phyloP scores from a whole-genome alignment of 768 basidiomycete genomes.

The Paxillus ammoniavirescens region DNA sequence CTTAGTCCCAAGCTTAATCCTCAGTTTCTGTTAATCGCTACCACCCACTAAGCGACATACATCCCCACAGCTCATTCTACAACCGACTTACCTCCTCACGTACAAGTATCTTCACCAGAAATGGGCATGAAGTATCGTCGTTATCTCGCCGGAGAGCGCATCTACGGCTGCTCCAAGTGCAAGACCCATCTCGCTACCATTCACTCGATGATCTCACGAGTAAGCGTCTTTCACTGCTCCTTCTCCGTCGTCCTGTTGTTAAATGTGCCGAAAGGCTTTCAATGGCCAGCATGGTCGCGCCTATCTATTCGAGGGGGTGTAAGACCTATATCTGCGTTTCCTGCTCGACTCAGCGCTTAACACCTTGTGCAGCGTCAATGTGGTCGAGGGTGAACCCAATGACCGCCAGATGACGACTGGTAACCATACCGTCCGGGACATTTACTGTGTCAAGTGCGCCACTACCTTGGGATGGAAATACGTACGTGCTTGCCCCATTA shows the following conservation, averaged over 20 bases:
- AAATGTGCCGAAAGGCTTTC: conserved; percentile 66
- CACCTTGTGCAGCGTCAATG: conserved; percentile 68
- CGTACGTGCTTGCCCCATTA: conserved; percentile 39
- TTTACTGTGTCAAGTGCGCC: conserved; percentile 89
- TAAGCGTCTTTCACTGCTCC: conserved; percentile 34
- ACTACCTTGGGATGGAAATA: conserved; percentile 97
- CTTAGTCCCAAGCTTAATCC: not conserved
- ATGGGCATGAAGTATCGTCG: conserved; percentile 93
- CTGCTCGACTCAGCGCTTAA: conserved; percentile 11
- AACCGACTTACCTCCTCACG: not conserved
- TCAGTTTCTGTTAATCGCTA: not conserved
- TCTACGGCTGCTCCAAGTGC: conserved; percentile 86
- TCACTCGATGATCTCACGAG: conserved; percentile 87
- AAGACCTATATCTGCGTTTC: conserved; percentile 36
- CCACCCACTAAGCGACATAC: conserved; percentile 2
- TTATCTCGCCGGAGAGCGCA: conserved; percentile 80
- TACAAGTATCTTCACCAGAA: conserved; percentile 9
- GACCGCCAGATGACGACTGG: conserved; percentile 98
- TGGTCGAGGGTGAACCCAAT: conserved; percentile 83
- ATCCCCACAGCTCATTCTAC: not conserved
- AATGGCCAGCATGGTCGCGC: conserved; percentile 96
- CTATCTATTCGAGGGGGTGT: conserved; percentile 94
- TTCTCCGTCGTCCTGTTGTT: conserved; percentile 8
- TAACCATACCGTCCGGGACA: conserved; percentile 93
- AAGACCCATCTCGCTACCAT: conserved; percentile 90